Base-by-base conservation (phyloP, 139 green algal genomes). In the Chlorella sorokiniana region DNA sequence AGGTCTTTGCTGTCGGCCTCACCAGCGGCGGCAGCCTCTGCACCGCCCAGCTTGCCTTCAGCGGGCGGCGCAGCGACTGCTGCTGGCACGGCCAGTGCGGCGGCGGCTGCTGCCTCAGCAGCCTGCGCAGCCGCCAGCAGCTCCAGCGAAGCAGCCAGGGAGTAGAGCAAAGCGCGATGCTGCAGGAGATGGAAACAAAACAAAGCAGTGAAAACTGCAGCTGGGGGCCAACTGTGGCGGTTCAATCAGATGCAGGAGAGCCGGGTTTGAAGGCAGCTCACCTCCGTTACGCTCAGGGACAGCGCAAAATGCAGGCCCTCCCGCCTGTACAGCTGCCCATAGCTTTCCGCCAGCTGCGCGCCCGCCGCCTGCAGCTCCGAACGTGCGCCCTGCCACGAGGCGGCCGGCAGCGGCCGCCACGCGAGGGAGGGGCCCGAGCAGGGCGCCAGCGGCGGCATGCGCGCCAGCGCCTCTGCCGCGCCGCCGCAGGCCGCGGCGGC, bases 221-320 rank as follows among this genome's bases (percentile, higher is more conserved):
- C n/a, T n/a, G n/a, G n/a, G n/a, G n/a, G n/a, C n/a, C n/a, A n/a
- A n/a, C n/a, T n/a, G n/a, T n/a, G n/a, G n/a, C n/a, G n/a, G n/a
- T n/a, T n/a, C n/a, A n/a, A n/a, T n/a, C n/a, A n/a, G n/a, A n/a
- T 65, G 56, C 16, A 31, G 56, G 18, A 33, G 56, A 31, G 23
- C 56, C 16, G 6, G 29, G n/a, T 33, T 6, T n/a, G 18, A 16
- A 65, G 56, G 56, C 56, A 65, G 56, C 65, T 9, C 68, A 75
- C 68, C 68, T 75, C 41, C 2, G 7, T 10, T 23, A 75, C 27
- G 3, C 27, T 41, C 41, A 75, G 42, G 11, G 68, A 59, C 3
- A 75, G 41, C 42, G 93, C 84, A 79, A 95, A 95, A 76, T 94
- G 75, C 16, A 97, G 93, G 29, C 41, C 59, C 7, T 37, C 25